Percentiles rank a stretch among this genome's conserved stretches.
These are phyloP conservation scores for Coccomyxa sp. DNA, from an alignment of 139 green algal genomes.

Conservation along the genomic window DNA sequence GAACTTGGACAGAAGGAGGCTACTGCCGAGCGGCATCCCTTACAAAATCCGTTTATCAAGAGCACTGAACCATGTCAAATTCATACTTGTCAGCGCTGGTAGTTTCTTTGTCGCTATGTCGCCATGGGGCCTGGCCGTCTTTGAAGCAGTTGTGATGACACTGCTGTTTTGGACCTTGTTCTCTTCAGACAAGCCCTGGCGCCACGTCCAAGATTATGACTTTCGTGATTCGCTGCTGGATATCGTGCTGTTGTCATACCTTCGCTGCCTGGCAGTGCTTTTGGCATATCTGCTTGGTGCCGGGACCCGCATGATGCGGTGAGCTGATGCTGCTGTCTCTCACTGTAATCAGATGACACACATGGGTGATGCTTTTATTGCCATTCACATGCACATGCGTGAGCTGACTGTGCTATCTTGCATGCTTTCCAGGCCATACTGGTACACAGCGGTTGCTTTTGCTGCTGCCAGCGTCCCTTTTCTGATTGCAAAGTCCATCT, in stretches of 20 bases:
- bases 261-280: conserved; percentile 35
- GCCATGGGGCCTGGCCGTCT: conserved; percentile 42
- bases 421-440: conserved; percentile 37
- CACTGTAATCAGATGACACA: not conserved
- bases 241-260: conserved; percentile 33
- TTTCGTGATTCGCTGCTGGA: conserved; percentile 49
- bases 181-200: conserved; percentile 19
- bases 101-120: conserved; percentile 6
- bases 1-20: too few species aligned
- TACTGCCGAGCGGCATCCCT: too few species aligned
- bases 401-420: not conserved
- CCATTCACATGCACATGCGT: not conserved
- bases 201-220: conserved; percentile 19
- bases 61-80: not conserved
- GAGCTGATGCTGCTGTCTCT: not conserved
- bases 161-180: conserved; percentile 38
- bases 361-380: not conserved
- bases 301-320: conserved; percentile 34
- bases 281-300: conserved; percentile 34
- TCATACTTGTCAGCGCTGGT: not conserved
- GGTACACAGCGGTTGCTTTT: conserved; percentile 44
- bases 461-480: conserved; percentile 35
- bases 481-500: conserved; percentile 36
- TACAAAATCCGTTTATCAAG: not conserved
- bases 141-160: conserved; percentile 35